Evolutionary conservation across 1,139 yeast species (phyloP).

Genomic region (Lodderomyces elongisporus): DNA sequence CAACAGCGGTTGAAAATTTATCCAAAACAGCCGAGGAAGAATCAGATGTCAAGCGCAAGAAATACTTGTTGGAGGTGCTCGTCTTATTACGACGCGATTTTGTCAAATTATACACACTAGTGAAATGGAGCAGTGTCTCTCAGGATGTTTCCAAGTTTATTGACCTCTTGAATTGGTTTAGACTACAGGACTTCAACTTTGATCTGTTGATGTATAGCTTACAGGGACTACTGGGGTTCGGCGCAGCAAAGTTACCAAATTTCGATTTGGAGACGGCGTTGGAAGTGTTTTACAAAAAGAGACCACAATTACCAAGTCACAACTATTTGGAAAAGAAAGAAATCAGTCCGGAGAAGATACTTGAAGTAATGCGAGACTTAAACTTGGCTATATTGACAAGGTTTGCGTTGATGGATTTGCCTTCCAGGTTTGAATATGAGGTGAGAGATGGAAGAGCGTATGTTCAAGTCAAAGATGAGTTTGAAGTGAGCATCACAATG

Average conservation of each 20-base stretch:
- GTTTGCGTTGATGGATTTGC: constrained; percentile 65
- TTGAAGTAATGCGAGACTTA: constrained; percentile 62
- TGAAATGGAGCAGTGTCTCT: constrained; percentile 79
- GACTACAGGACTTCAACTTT: constrained; percentile 67
- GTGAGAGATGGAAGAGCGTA: constrained; percentile 74
- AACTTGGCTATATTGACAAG: constrained; percentile 72
- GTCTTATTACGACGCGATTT: constrained; percentile 75
- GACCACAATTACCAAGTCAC: constrained; percentile 71
- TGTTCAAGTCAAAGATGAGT: constrained; percentile 61
- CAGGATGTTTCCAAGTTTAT: constrained; percentile 69
- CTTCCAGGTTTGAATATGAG: constrained; percentile 57
- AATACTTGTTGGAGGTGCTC: constrained; percentile 60
- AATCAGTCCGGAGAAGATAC: constrained; percentile 52
- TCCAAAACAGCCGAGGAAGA: constrained; percentile 34
- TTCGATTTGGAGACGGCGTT: constrained; percentile 84
- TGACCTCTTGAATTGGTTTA: constrained; percentile 81
- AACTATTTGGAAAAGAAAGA: constrained; percentile 48
- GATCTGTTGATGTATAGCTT: constrained; percentile 53
- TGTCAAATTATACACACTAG: constrained; percentile 73
- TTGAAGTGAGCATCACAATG: constrained; percentile 26
- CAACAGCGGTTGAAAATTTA: constrained; percentile 57
- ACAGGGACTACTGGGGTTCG: constrained; percentile 55
- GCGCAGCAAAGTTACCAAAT: constrained; percentile 85
- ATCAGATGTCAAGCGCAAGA: constrained; percentile 60
- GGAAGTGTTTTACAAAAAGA: constrained; percentile 74